Evolutionary conservation across 1,139 yeast species (phyloP).

Genomic region (Zygoascus hellenicus): DNA sequence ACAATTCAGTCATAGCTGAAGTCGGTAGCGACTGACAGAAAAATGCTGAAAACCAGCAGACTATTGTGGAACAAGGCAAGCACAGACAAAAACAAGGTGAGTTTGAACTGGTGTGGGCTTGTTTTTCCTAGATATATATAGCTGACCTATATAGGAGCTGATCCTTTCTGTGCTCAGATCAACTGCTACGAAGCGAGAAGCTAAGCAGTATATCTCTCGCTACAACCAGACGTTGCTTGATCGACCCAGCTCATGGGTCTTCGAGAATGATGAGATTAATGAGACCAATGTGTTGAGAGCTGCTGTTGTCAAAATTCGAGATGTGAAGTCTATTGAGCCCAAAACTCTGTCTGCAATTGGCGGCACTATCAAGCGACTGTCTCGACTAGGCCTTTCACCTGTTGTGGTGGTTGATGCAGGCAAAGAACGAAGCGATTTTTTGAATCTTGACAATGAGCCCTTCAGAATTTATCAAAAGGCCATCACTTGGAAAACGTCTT

Average conservation of each 20-base stretch:
- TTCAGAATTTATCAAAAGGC: constrained; percentile 21
- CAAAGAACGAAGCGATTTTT: constrained; percentile 27
- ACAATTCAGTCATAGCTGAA: too few species aligned
- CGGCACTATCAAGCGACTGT: constrained; percentile 45
- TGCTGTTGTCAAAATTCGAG: constrained; percentile 47
- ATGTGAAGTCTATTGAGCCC: constrained; percentile 34
- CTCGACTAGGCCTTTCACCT: constrained; percentile 46
- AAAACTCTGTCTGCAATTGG: constrained; percentile 42
- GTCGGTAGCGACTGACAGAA: too few species aligned
- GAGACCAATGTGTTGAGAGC: constrained; percentile 36
- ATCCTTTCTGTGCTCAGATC: constrained; percentile 57
- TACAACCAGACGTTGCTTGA: constrained; percentile 31
- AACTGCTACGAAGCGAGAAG: constrained; percentile 64
- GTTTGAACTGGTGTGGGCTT: too few species aligned
- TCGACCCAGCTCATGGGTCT: constrained; percentile 12
- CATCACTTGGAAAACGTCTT: constrained; percentile 23
- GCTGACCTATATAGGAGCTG: constrained; percentile 34
- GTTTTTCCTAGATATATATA: too few species aligned
- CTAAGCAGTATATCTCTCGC: constrained; percentile 50
- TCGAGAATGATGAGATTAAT: constrained; percentile 30
- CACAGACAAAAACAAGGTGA: too few species aligned
- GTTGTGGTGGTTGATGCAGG: constrained; percentile 37
- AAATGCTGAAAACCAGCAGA: too few species aligned
- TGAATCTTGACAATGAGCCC: constrained; percentile 20
- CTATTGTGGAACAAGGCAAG: too few species aligned